Percentiles rank a stretch among this genome's conserved stretches.
These are phyloP conservation scores for Zarea fungicola DNA, from an alignment of 2,329 filamentous ascomycete species.

Conservation along the genomic window DNA sequence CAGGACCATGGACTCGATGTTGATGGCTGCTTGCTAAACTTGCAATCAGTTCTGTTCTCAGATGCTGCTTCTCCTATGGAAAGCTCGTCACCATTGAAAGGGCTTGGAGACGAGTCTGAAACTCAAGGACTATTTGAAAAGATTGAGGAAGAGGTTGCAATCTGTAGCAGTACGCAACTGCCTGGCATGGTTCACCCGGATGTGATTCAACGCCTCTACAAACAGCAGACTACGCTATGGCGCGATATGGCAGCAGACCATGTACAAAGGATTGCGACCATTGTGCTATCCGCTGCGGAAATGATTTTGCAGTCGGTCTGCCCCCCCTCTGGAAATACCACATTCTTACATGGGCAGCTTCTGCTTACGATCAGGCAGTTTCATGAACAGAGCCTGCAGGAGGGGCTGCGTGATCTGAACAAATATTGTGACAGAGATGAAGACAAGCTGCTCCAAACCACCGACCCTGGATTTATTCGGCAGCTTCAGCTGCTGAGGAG, in stretches of 20 bases:
- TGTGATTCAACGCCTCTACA: constrained; percentile 26
- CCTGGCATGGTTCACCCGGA: constrained; percentile 28
- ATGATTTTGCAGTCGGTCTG: constrained; percentile 18
- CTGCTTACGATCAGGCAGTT: not conserved
- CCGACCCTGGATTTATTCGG: constrained; percentile 20
- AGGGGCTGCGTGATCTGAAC: constrained; percentile 14
- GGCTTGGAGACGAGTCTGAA: not conserved
- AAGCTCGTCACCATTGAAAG: not conserved
- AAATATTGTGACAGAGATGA: constrained; percentile 10
- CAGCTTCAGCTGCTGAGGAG: constrained; percentile 19
- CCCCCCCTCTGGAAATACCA: constrained; percentile 5
- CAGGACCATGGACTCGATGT: not conserved
- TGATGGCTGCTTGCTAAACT: not conserved
- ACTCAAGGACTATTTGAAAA: not conserved
- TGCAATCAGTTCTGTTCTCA: not conserved
- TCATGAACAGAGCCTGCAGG: not conserved
- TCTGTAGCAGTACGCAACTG: constrained; percentile 26
- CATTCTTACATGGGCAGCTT: constrained; percentile 18
- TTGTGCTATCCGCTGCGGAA: constrained; percentile 16
- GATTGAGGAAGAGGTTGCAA: constrained; percentile 18
- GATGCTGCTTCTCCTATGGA: not conserved
- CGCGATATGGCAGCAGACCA: constrained; percentile 21
- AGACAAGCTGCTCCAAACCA: constrained; percentile 19
- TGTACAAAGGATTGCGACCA: constrained; percentile 17
- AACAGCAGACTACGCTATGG: constrained; percentile 29